These are phyloP conservation scores for Leccinum subatratum DNA, from an alignment of 1,284 basidiomycete species.

Conservation along the genomic window DNA sequence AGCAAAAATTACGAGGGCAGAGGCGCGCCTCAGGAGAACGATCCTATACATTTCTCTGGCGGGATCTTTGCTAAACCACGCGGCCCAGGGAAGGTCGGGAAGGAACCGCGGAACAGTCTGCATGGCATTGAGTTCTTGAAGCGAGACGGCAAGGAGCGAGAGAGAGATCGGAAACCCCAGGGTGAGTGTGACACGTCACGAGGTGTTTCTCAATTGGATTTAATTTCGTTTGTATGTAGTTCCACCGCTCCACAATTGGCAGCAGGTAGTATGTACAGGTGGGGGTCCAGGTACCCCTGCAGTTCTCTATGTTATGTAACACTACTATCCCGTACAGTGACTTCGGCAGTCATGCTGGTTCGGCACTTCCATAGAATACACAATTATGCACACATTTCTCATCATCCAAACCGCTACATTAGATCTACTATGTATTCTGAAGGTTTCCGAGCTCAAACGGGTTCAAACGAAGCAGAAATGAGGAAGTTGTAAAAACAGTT, in stretches of 20 bases:
- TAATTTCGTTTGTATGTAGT: constrained; percentile 28
- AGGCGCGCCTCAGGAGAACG: constrained; percentile 22
- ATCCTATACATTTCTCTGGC: constrained; percentile 23
- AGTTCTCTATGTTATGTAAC: too few species aligned
- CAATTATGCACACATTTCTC: too few species aligned
- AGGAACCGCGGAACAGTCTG: constrained; percentile 48
- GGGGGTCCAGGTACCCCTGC: too few species aligned
- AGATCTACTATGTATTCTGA: too few species aligned
- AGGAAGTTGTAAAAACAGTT: too few species aligned
- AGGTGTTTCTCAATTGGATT: background rate
- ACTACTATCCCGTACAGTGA: too few species aligned
- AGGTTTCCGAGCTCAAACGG: too few species aligned
- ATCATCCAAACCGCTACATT: too few species aligned
- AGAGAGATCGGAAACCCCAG: constrained; percentile 47
- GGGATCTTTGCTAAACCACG: constrained; percentile 42
- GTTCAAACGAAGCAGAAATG: too few species aligned
- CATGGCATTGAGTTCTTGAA: constrained; percentile 35
- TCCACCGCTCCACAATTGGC: constrained; percentile 33
- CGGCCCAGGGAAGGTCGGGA: constrained; percentile 39
- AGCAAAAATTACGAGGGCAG: constrained; percentile 15
- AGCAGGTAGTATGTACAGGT: too few species aligned
- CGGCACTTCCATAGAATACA: too few species aligned
- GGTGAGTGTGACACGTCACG: constrained; percentile 39
- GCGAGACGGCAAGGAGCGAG: constrained; percentile 42
- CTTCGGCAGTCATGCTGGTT: too few species aligned